These are phyloP conservation scores for Pseudogymnoascus destructans DNA, from an alignment of 2,329 filamentous ascomycete genomes.

Conservation along the genomic window DNA sequence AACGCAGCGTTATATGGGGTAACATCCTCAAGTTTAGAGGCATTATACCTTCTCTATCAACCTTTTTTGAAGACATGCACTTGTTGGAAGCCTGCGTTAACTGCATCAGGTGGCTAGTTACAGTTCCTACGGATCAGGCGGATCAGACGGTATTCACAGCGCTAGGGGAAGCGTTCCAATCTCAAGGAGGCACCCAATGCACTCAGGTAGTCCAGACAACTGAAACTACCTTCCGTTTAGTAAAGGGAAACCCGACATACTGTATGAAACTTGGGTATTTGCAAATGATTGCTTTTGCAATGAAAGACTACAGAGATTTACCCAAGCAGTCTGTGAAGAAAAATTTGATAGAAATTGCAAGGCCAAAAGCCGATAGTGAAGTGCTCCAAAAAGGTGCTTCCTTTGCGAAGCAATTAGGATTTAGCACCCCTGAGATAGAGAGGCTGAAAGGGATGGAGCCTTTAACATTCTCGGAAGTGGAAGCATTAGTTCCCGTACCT, in stretches of 20 bases:
- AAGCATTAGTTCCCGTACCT: not conserved
- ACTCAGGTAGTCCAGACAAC: conserved; percentile 12
- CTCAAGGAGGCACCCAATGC: not conserved
- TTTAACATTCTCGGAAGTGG: not conserved
- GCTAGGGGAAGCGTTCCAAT: conserved; percentile 5
- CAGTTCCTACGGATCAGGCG: not conserved
- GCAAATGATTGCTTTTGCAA: conserved; percentile 5
- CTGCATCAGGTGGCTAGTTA: conserved; percentile 13
- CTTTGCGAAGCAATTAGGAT: conserved; percentile 13
- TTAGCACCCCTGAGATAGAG: conserved; percentile 13
- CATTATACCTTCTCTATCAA: conserved; percentile 15
- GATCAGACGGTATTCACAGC: conserved; percentile 11
- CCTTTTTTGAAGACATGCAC: conserved; percentile 16
- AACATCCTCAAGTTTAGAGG: conserved; percentile 12
- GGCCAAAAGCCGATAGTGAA: conserved; percentile 12
- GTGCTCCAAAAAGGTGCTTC: conserved; percentile 14
- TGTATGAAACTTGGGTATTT: conserved; percentile 13
- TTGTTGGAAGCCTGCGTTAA: conserved; percentile 14
- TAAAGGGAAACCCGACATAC: not conserved
- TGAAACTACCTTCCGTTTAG: conserved; percentile 9
- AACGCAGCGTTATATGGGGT: conserved; percentile 14
- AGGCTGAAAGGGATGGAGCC: not conserved
- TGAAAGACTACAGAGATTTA: conserved; percentile 12
- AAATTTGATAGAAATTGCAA: conserved; percentile 14
- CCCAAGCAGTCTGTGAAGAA: conserved; percentile 10